Percentiles rank a stretch among this genome's conserved stretches.
phyloP scores from a whole-genome alignment of 2,329 filamentous ascomycete genomes.

The Penicillium sp. region DNA sequence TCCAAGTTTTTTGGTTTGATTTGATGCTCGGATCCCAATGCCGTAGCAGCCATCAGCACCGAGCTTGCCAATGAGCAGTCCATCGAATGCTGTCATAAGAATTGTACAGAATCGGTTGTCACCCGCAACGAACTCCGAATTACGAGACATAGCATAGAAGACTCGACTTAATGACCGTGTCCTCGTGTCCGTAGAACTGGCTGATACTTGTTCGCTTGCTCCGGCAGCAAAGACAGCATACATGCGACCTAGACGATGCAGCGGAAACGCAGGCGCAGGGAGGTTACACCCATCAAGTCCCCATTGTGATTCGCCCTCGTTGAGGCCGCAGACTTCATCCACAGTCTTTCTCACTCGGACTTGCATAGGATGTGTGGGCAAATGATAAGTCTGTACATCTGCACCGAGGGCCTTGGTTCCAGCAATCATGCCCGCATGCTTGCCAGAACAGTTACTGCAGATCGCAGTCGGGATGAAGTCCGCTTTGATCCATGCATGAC shows the following conservation, averaged over 20 bases:
- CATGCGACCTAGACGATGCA: slow-evolving; percentile 34
- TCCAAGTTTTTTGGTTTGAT: slow-evolving; percentile 36
- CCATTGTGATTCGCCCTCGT: slow-evolving; percentile 35
- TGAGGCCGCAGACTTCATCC: slow-evolving; percentile 33
- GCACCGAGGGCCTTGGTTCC: slow-evolving; percentile 38
- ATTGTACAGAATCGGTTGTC: slow-evolving; percentile 46
- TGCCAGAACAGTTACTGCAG: slow-evolving; percentile 48
- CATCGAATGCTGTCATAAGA: slow-evolving; percentile 41
- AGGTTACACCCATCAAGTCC: slow-evolving; percentile 48
- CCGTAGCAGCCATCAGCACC: slow-evolving; percentile 50
- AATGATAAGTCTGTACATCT: slow-evolving; percentile 34
- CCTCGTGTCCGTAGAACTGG: slow-evolving; percentile 10
- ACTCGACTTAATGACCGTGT: slow-evolving; percentile 31
- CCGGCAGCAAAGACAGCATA: slow-evolving; percentile 40
- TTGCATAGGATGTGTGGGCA: slow-evolving; percentile 39
- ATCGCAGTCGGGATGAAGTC: slow-evolving; percentile 38
- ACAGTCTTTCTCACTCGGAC: slow-evolving; percentile 35
- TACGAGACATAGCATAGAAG: slow-evolving; percentile 41
- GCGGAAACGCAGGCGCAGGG: slow-evolving; percentile 42
- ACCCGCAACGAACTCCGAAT: slow-evolving; percentile 46
- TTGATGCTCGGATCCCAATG: slow-evolving; percentile 40
- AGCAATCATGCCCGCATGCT: slow-evolving; percentile 47
- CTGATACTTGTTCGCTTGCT: slow-evolving; percentile 10
- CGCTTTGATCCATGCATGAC: slow-evolving; percentile 38
- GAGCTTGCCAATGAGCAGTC: slow-evolving; percentile 44